phyloP scores from a whole-genome alignment of 1,139 yeast genomes.

The Yamadazyma dendronema region DNA sequence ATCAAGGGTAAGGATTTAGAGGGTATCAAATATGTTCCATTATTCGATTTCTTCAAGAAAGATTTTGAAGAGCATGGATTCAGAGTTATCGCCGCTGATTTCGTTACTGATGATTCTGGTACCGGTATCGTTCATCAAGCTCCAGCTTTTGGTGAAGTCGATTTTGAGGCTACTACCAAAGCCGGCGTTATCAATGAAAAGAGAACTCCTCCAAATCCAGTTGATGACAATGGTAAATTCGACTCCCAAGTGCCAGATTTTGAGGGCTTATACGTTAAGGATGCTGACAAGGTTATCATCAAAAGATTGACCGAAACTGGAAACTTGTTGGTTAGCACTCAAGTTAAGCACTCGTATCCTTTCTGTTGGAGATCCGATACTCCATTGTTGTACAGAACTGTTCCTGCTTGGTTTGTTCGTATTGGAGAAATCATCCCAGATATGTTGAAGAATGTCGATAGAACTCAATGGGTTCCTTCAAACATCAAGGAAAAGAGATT shows the following conservation, averaged over 20 bases:
- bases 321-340: constrained; percentile 70
- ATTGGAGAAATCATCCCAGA: constrained; percentile 82
- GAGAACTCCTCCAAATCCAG: constrained; percentile 83
- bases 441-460: constrained; percentile 81
- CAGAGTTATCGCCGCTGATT: constrained; percentile 76
- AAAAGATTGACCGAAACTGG: constrained; percentile 79
- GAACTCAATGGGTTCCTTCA: constrained; percentile 93
- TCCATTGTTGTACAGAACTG: constrained; percentile 91
- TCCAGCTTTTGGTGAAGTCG: constrained; percentile 99
- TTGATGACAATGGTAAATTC: constrained; percentile 88
- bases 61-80: constrained; percentile 75
- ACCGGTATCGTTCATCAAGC: constrained; percentile 99
- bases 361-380: constrained; percentile 99
- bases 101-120: constrained; percentile 93
- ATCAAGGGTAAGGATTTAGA: constrained; percentile 75
- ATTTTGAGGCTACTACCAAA: constrained; percentile 77
- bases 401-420: constrained; percentile 98
- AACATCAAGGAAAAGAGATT: constrained; percentile 91
- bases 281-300: constrained; percentile 90
- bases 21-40: constrained; percentile 78
- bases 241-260: constrained; percentile 71
- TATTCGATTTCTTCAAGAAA: constrained; percentile 77
- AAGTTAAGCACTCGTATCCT: constrained; percentile 94
- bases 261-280: constrained; percentile 87
- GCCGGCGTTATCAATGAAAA: constrained; percentile 74